Conservation (phyloP, 805 yeast genomes). For the Candida sphagnicola region DNA sequence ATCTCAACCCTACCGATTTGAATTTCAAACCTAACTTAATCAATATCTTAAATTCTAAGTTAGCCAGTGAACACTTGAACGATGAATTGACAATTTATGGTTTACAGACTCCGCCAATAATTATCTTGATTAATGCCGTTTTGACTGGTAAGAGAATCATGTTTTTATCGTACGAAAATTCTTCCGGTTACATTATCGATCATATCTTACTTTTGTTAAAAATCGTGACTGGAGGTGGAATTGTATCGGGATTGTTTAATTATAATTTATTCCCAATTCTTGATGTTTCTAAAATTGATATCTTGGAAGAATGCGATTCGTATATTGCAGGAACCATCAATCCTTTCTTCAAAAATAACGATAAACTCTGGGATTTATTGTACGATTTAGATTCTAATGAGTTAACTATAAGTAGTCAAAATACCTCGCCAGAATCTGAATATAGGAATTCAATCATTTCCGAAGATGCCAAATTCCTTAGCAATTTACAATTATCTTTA, state of each 20-base stretch:
- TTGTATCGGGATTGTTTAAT: conserved; percentile 37
- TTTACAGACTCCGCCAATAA: conserved; percentile 45
- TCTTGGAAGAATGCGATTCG: conserved; percentile 36
- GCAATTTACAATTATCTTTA: conserved; percentile 39
- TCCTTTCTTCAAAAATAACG: conserved; percentile 54
- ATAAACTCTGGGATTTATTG: conserved; percentile 55
- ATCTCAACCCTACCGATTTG: conserved; percentile 42
- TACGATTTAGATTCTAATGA: conserved; percentile 56
- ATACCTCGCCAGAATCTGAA: conserved; percentile 12
- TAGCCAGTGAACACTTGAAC: conserved; percentile 32
- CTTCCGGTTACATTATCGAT: conserved; percentile 40
- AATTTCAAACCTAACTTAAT: conserved; percentile 37
- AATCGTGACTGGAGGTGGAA: conserved; percentile 40
- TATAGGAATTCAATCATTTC: conserved; percentile 35
- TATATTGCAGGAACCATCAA: conserved; percentile 68
- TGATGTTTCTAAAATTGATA: conserved; percentile 56
- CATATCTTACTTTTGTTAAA: conserved; percentile 35
- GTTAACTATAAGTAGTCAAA: conserved; percentile 25
- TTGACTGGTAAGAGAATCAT: conserved; percentile 38
- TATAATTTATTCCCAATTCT: conserved; percentile 52
- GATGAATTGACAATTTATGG: conserved; percentile 54
- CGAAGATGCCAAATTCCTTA: conserved; percentile 43
- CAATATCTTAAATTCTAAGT: conserved; percentile 28
- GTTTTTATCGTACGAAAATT: conserved; percentile 36
- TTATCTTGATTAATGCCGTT: conserved; percentile 32